A percentile compares a stretch with the other conserved stretches of the same genome.
Conservation (phyloP, 345 rosid genomes). For the Heritiera littoralis region DNA sequence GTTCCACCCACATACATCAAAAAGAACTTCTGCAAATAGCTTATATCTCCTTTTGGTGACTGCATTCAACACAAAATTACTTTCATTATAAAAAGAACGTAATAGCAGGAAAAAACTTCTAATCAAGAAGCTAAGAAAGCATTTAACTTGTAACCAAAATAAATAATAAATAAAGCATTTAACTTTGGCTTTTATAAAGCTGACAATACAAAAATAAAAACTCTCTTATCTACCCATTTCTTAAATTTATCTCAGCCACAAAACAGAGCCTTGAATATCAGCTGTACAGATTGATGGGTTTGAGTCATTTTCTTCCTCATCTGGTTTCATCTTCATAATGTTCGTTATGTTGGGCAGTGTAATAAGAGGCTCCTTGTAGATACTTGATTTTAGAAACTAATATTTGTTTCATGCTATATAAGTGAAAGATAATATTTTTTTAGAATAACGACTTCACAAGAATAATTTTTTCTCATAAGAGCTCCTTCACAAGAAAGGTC, state of each 20-base stretch:
- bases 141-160: too few species aligned
- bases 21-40: conserved; percentile 86
- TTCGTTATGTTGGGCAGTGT: conserved; percentile 13
- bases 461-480: too few species aligned
- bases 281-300: conserved; percentile 76
- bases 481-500: too few species aligned
- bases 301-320: conserved; percentile 29
- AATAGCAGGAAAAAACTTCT: neutral
- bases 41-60: conserved; percentile 93
- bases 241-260: conserved; percentile 11
- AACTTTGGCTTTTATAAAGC: neutral
- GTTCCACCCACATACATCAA: conserved; percentile 74
- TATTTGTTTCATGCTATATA: too few species aligned
- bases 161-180: too few species aligned
- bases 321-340: conserved; percentile 25
- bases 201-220: neutral
- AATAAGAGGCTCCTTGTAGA: conserved; percentile 37
- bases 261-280: conserved; percentile 19
- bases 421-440: too few species aligned
- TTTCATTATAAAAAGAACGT: neutral
- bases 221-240: neutral
- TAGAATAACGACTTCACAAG: too few species aligned
- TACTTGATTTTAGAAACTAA: too few species aligned
- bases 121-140: neutral
- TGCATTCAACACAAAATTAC: conserved; percentile 32